A percentile compares a stretch with the other conserved stretches of the same genome.
Evolutionary conservation across 164 flowering plant genomes (phyloP).

Genomic region (Nymphaea thermarum): DNA sequence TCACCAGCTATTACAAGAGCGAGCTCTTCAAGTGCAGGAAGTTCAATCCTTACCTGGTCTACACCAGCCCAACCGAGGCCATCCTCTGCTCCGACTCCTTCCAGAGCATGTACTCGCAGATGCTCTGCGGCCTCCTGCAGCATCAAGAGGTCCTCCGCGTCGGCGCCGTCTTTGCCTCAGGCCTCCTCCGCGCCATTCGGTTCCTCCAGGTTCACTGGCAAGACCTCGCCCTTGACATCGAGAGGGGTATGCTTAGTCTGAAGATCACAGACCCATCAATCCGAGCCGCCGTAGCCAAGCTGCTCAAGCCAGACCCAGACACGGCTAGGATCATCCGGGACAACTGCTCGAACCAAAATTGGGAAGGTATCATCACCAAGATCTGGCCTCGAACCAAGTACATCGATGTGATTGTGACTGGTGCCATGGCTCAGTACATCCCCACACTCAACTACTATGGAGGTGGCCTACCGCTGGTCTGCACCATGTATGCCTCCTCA

Average conservation of each 20-base stretch:
- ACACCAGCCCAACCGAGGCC: conserved; percentile 37
- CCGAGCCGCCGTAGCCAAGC: conserved; percentile 8
- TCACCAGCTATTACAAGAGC: conserved; percentile 33
- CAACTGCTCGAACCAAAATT: conserved; percentile 19
- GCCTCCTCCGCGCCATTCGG: conserved; percentile 34
- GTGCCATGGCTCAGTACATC: conserved; percentile 35
- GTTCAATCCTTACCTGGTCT: conserved; percentile 24
- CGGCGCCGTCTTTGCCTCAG: conserved; percentile 39
- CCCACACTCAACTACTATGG: conserved; percentile 31
- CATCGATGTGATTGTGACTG: conserved; percentile 30
- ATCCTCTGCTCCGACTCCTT: conserved; percentile 32
- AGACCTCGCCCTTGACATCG: conserved; percentile 22
- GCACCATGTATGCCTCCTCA: conserved; percentile 40
- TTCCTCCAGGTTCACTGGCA: conserved; percentile 31
- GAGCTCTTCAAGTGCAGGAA: conserved; percentile 25
- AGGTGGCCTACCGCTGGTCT: conserved; percentile 24
- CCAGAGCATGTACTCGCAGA: conserved; percentile 41
- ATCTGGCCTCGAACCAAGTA: conserved; percentile 40
- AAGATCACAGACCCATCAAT: conserved; percentile 22
- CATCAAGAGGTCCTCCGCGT: conserved; percentile 26
- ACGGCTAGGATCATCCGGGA: conserved; percentile 18
- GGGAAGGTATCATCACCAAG: conserved; percentile 27
- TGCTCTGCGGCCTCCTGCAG: conserved; percentile 35
- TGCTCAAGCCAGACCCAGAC: conserved; percentile 17
- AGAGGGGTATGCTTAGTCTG: conserved; percentile 18